Conservation (phyloP, 2,329 filamentous ascomycete genomes). For the Teratosphaeria destructans region DNA sequence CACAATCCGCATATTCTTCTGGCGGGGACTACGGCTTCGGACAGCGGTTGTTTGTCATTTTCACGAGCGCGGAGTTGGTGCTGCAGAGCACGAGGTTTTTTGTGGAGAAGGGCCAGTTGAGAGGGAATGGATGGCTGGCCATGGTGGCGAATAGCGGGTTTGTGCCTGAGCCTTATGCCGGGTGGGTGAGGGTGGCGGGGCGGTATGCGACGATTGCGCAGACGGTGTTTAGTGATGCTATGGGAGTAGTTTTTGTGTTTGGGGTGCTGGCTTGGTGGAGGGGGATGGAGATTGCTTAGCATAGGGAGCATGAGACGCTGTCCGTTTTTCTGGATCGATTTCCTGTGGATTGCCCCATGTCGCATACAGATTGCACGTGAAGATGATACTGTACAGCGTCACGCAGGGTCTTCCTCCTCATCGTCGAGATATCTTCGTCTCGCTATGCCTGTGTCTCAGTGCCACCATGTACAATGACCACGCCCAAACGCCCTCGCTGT, state of each 20-base stretch:
- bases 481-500: not conserved
- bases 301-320: not conserved
- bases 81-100: slow-evolving; percentile 63
- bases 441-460: not conserved
- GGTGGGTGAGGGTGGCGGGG: slow-evolving; percentile 51
- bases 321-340: not conserved
- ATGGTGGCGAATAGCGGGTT: slow-evolving; percentile 48
- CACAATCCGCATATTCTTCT: slow-evolving; percentile 32
- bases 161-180: slow-evolving; percentile 53
- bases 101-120: slow-evolving; percentile 50
- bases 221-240: slow-evolving; percentile 61
- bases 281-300: slow-evolving; percentile 13
- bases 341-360: no score
- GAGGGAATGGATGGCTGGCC: slow-evolving; percentile 52
- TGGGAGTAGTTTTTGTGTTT: slow-evolving; percentile 67
- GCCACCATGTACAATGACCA: not conserved
- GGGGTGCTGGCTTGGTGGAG: slow-evolving; percentile 45
- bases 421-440: not conserved
- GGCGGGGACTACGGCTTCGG: slow-evolving; percentile 30
- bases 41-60: slow-evolving; percentile 64
- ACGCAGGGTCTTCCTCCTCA: not conserved
- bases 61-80: slow-evolving; percentile 64
- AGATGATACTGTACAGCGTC: not conserved
- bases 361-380: not conserved
- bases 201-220: slow-evolving; percentile 62